Conservation (phyloP, 2,329 filamentous ascomycete species). For the Trichoderma citrinoviride region DNA sequence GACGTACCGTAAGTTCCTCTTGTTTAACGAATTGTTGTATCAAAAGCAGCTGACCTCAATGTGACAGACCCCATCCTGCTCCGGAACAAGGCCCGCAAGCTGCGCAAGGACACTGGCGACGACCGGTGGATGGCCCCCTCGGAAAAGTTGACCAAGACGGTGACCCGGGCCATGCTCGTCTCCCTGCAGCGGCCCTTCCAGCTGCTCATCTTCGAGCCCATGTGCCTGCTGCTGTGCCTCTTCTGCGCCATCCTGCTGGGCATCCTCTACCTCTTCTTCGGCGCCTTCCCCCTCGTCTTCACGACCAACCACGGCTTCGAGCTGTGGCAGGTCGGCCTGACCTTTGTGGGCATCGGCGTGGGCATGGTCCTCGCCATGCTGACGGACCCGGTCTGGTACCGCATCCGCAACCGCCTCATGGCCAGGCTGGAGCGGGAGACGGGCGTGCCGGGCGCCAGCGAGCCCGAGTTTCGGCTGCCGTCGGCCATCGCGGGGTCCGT, state of each 20-base stretch:
- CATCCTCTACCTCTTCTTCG: slow-evolving; percentile 87
- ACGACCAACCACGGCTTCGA: slow-evolving; percentile 70
- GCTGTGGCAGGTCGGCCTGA: slow-evolving; percentile 74
- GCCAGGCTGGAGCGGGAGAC: slow-evolving; percentile 50
- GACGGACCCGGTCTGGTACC: slow-evolving; percentile 65
- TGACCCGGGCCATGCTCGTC: slow-evolving; percentile 56
- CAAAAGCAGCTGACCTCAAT: no score
- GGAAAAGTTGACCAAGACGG: slow-evolving; percentile 68
- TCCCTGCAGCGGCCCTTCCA: slow-evolving; percentile 71
- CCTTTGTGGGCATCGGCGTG: slow-evolving; percentile 69
- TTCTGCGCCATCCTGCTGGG: slow-evolving; percentile 84
- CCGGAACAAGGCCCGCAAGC: slow-evolving; percentile 64
- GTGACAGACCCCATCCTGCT: slow-evolving; percentile 62
- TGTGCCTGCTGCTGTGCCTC: slow-evolving; percentile 78
- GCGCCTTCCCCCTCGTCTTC: slow-evolving; percentile 82
- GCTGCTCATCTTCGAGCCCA: slow-evolving; percentile 76
- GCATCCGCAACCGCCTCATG: slow-evolving; percentile 57
- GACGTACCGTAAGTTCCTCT: slow-evolving; percentile 62
- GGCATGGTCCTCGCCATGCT: slow-evolving; percentile 65
- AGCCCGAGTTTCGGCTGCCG: slow-evolving; percentile 85
- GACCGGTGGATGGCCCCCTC: slow-evolving; percentile 72
- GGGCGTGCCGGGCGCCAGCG: slow-evolving; percentile 56
- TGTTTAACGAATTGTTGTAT: no score
- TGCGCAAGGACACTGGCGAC: slow-evolving; percentile 76
- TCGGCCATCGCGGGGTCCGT: slow-evolving; percentile 71